Conservation (phyloP, 345 rosid genomes). For the Tarenaya hassleriana region DNA sequence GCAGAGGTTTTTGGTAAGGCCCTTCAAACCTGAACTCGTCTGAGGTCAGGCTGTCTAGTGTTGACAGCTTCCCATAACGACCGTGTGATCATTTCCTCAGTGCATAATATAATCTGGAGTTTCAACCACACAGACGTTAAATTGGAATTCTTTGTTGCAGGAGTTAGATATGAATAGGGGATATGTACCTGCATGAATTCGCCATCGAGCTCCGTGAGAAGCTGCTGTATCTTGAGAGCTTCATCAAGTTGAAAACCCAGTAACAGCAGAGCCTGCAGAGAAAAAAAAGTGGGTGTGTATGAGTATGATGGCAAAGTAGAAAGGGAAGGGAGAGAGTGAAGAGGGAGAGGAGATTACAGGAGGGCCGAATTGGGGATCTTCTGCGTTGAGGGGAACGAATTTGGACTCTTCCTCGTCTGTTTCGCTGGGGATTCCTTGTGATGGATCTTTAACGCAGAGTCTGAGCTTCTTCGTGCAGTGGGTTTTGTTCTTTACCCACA, state of each 20-base stretch:
- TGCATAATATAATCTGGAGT: slow-evolving; percentile 54
- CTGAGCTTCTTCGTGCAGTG: slow-evolving; percentile 25
- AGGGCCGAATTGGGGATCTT: slow-evolving; percentile 72
- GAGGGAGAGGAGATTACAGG: slow-evolving; percentile 70
- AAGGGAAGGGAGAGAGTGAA: neutral
- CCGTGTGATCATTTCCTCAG: slow-evolving; percentile 59
- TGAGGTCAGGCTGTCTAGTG: slow-evolving; percentile 60
- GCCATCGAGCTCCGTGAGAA: slow-evolving; percentile 69
- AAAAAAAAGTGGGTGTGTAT: neutral
- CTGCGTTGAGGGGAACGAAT: slow-evolving; percentile 68
- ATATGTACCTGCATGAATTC: slow-evolving; percentile 67
- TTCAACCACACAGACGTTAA: slow-evolving; percentile 1
- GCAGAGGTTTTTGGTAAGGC: too few species aligned
- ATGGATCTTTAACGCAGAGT: slow-evolving; percentile 29
- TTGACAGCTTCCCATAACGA: slow-evolving; percentile 77
- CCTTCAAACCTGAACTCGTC: slow-evolving; percentile 55
- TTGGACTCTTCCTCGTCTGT: slow-evolving; percentile 67
- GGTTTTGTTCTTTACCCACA: slow-evolving; percentile 10
- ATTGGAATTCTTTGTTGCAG: slow-evolving; percentile 11
- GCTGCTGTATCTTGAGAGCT: slow-evolving; percentile 53
- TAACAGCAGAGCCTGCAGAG: slow-evolving; percentile 62
- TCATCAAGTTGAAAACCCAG: slow-evolving; percentile 66
- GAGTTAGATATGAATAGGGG: slow-evolving; percentile 1
- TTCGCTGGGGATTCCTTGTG: slow-evolving; percentile 46
- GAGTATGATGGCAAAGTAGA: slow-evolving; percentile 14